A percentile compares a stretch with the other conserved stretches of the same genome.
These are phyloP conservation scores for Carex parvula DNA, from an alignment of 176 grass and related monocot genomes.

Conservation along the genomic window DNA sequence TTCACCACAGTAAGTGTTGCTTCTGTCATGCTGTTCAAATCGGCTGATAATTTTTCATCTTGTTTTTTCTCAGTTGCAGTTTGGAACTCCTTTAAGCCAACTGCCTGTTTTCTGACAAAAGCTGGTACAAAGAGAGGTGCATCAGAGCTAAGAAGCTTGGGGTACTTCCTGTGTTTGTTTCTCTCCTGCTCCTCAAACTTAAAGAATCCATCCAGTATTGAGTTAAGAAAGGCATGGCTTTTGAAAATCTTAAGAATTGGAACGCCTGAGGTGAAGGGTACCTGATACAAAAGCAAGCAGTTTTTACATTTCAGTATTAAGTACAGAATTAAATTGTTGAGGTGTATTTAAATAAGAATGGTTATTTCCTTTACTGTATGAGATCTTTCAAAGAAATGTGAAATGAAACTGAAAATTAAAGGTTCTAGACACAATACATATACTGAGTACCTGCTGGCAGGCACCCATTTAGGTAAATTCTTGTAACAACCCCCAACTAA, in stretches of 20 bases:
- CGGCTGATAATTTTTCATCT: slow-evolving; percentile 3
- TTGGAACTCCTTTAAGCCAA: slow-evolving; percentile 1
- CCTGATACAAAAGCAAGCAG: slow-evolving; percentile 30
- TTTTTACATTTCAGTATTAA: neutral
- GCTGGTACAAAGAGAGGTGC: slow-evolving; percentile 66
- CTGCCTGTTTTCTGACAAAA: slow-evolving; percentile 13
- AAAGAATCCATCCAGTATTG: slow-evolving; percentile 75
- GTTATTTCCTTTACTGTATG: neutral
- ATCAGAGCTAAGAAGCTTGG: slow-evolving; percentile 49
- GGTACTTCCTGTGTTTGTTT: slow-evolving; percentile 36
- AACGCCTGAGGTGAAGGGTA: slow-evolving; percentile 48
- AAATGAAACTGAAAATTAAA: neutral
- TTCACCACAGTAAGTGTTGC: neutral
- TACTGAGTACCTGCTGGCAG: neutral
- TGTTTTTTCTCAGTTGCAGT: slow-evolving; percentile 3
- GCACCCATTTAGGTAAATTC: neutral
- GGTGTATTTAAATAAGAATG: neutral
- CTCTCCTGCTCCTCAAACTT: slow-evolving; percentile 63
- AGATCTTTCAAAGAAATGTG: neutral
- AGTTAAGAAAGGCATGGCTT: slow-evolving; percentile 38
- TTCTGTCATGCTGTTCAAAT: neutral
- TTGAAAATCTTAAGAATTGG: slow-evolving; percentile 65
- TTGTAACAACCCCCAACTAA: neutral
- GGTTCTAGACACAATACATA: neutral
- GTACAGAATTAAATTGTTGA: neutral